Evolutionary conservation across 2,329 filamentous ascomycete species (phyloP), one percentile per base, ranked within the genome.

Genomic region (Fusarium sp.): DNA sequence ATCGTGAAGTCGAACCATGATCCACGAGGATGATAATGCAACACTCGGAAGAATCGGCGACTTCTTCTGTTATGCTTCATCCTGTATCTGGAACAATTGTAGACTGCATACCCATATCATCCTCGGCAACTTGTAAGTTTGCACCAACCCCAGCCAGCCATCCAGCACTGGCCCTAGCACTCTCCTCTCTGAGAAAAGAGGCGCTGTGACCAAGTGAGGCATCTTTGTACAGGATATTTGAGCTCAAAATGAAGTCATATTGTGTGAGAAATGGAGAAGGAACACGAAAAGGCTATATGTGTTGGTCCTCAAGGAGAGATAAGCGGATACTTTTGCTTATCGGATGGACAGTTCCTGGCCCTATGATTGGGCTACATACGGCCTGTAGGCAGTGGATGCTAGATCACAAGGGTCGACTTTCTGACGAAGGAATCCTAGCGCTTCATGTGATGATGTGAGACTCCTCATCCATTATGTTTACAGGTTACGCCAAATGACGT

Each of bases 121-220:
- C 64, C 7, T 68, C 55, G 15, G 24, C 64, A 28, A 68, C 68
- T 22, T 62, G 64, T 3, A 68, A 10, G 22, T 54, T 68, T 4
- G 41, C 47, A 5, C 63, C 64, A 12, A 68, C 22, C 7, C 66
- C 59, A 18, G 26, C 58, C 6, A 17, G 3, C 14, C 30, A 18
- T 5, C 66, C 51, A 8, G 18, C 14, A 11, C 13, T 39, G 0
- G 38, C 38, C 4, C 22, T 36, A 5, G n/a, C 9, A 2, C 8
- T 15, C 12, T 38, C 39, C 0, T 39, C 22, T 13, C n/a, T 22
- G 12, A 54, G 5, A 1, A 9, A 22, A 4, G 24, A 17, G 15
- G 51, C 65, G 7, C 65, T 48, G 8, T 51, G 32, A 4, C 66
- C 6, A 36, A 8, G 13, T 61, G 52, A 41, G 52, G 65, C 62